Evolutionary conservation across 768 basidiomycete species (phyloP).

Genomic region (Rhizopogon vinicolor): DNA sequence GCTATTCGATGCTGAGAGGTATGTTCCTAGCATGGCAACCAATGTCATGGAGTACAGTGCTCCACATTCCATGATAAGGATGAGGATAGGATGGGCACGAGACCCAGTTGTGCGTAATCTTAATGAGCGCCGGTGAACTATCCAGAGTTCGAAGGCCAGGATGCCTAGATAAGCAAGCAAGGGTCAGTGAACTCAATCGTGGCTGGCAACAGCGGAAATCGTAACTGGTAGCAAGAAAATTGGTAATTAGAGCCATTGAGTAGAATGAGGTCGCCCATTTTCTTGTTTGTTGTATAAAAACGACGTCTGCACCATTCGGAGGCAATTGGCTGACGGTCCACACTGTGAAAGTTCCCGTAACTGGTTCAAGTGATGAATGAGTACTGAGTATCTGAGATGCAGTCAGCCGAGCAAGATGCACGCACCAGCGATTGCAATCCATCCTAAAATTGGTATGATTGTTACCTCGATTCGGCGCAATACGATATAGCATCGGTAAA

Average conservation of each 20-base stretch:
- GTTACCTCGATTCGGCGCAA: not conserved
- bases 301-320: not conserved
- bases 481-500: constrained; percentile 7
- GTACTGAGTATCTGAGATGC: not conserved
- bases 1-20: not conserved
- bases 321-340: not conserved
- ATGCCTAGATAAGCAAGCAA: not conserved
- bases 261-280: constrained; percentile 10
- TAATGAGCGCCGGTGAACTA: not conserved
- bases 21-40: not conserved
- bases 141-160: not conserved
- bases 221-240: constrained; percentile 7
- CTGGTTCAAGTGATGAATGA: constrained; percentile 1
- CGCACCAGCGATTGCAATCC: not conserved
- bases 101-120: not conserved
- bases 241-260: constrained; percentile 5
- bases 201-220: not conserved
- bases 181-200: not conserved
- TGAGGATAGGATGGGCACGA: not conserved
- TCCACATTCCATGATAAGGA: not conserved
- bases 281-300: constrained; percentile 5
- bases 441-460: not conserved
- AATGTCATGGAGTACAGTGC: constrained; percentile 1
- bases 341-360: constrained; percentile 2
- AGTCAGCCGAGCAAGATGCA: not conserved